These are phyloP conservation scores for Cajanus cajan DNA, from an alignment of 306 rosid species.

Conservation along the genomic window DNA sequence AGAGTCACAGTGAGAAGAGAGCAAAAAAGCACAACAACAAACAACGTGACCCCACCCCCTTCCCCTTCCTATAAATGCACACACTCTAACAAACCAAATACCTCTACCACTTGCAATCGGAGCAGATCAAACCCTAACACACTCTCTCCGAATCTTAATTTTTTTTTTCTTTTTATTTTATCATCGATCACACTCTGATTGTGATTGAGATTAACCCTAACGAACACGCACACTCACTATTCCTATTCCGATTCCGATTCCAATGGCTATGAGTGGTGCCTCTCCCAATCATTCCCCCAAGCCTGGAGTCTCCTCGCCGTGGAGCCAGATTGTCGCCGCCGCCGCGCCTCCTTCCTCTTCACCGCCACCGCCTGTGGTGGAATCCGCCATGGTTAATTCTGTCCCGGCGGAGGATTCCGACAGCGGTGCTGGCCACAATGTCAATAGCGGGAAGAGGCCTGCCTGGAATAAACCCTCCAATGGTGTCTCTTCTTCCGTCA, in stretches of 20 bases:
- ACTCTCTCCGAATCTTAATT: neutral
- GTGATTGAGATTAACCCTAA: slow-evolving; percentile 42
- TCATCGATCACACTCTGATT: neutral
- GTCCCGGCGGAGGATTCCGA: slow-evolving; percentile 46
- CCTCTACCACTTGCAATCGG: neutral
- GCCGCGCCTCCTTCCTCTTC: slow-evolving; percentile 11
- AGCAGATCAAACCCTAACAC: slow-evolving; percentile 32
- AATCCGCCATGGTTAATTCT: slow-evolving; percentile 17
- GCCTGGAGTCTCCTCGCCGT: slow-evolving; percentile 47
- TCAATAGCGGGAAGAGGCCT: slow-evolving; percentile 63
- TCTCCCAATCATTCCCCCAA: slow-evolving; percentile 50
- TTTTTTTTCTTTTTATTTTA: neutral
- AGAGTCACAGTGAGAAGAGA: slow-evolving; percentile 10
- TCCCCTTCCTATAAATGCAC: slow-evolving; percentile 23
- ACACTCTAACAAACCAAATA: slow-evolving; percentile 16
- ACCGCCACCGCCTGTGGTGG: slow-evolving; percentile 24
- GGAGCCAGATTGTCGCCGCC: slow-evolving; percentile 64
- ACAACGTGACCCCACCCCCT: slow-evolving; percentile 9
- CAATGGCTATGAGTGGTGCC: slow-evolving; percentile 51
- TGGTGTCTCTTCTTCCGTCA: slow-evolving; percentile 51
- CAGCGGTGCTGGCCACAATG: slow-evolving; percentile 30
- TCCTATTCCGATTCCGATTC: neutral
- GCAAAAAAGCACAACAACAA: neutral
- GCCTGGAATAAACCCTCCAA: slow-evolving; percentile 88
- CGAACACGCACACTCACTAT: neutral